Evolutionary conservation across 192 early-diverging fungal genomes (phyloP).

Genomic region (Mortierella claussenii): DNA sequence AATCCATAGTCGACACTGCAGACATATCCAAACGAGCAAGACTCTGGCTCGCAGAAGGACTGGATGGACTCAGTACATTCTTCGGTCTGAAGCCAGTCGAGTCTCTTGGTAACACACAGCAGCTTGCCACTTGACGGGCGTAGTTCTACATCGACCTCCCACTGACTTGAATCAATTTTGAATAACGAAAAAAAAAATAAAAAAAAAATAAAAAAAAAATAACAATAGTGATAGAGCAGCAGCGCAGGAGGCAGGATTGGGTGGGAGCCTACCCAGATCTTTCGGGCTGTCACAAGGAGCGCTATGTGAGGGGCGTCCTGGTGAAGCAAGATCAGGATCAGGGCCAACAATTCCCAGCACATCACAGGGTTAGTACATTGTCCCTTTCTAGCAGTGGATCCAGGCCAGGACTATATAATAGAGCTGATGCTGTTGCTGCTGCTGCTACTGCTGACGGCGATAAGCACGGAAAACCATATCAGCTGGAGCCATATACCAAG

Average conservation of each 20-base stretch:
- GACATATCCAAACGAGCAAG: constrained; percentile 19
- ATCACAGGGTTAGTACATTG: background rate
- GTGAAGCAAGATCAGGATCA: constrained; percentile 7
- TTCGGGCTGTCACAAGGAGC: background rate
- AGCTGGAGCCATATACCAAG: constrained; percentile 44
- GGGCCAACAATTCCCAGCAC: constrained; percentile 4
- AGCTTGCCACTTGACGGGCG: too few relatives aligned
- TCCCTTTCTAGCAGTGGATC: constrained; percentile 1
- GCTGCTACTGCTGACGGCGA: background rate
- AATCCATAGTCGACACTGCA: constrained; percentile 17
- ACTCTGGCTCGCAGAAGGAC: constrained; percentile 20
- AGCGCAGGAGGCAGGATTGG: constrained; percentile 20
- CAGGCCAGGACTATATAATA: too few relatives aligned
- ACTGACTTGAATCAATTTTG: too few relatives aligned
- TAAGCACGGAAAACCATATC: constrained; percentile 22
- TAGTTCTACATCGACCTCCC: too few relatives aligned
- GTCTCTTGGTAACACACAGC: constrained; percentile 8
- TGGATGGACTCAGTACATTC: constrained; percentile 20
- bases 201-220: background rate
- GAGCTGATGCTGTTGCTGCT: background rate
- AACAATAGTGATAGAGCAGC: constrained; percentile 9
- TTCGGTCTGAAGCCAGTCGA: constrained; percentile 14
- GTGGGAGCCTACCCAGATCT: constrained; percentile 47
- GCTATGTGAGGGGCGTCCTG: constrained; percentile 9
- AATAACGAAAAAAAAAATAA: background rate